phyloP scores from a whole-genome alignment of 192 early-diverging fungal genomes.

The Dispira simplex region DNA sequence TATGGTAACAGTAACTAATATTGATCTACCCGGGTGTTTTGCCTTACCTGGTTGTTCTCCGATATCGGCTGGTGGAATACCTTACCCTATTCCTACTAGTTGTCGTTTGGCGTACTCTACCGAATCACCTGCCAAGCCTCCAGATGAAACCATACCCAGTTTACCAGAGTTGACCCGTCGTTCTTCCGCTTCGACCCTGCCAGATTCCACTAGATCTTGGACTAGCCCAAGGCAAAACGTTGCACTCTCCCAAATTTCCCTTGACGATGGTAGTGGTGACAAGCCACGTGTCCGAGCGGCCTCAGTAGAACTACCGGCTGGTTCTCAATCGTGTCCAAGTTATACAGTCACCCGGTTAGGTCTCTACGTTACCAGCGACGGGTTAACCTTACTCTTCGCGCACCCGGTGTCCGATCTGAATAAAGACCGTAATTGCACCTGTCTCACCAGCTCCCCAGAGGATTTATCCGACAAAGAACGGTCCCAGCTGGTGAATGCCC shows the following conservation, averaged over 20 bases:
- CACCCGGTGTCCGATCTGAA: background rate
- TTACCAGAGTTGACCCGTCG: background rate
- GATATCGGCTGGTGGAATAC: background rate
- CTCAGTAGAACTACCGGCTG: background rate
- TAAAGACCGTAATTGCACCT: background rate
- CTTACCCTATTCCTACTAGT: background rate
- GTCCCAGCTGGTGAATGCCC: background rate
- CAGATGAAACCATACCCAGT: background rate
- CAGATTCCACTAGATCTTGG: background rate
- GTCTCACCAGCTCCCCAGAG: background rate
- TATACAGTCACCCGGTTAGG: background rate
- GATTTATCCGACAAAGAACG: background rate
- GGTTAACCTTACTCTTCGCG: background rate
- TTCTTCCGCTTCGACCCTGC: background rate
- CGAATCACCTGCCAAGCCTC: background rate
- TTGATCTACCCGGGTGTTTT: background rate
- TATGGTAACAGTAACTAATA: background rate
- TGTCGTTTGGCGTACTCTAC: background rate
- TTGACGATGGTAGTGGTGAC: background rate
- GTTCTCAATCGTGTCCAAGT: background rate
- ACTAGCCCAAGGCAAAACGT: too few species aligned
- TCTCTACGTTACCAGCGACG: background rate
- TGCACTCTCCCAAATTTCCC: background rate
- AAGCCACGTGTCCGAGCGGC: background rate
- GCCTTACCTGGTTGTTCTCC: background rate